A percentile compares a stretch with the other conserved stretches of the same genome.
Conservation (phyloP, 2,329 filamentous ascomycete species). For the Cladosporium sp. region DNA sequence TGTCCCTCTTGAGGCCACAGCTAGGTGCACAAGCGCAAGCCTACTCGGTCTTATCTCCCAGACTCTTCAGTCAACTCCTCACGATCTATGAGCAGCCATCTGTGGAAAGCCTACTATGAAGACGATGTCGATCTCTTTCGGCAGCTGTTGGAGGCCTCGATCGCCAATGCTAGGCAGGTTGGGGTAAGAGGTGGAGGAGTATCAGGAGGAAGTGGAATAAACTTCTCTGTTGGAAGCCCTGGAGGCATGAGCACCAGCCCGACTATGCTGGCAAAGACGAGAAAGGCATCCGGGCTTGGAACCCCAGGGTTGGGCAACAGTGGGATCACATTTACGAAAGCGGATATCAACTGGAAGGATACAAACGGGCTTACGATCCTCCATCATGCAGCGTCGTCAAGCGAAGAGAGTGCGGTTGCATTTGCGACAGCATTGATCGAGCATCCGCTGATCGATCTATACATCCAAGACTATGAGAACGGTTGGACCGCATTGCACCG, state of each 20-base stretch:
- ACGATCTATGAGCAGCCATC: constrained; percentile 83
- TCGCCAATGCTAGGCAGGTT: constrained; percentile 51
- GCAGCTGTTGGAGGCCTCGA: constrained; percentile 73
- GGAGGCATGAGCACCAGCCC: constrained; percentile 45
- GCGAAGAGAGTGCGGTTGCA: constrained; percentile 60
- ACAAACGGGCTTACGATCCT: constrained; percentile 76
- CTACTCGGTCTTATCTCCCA: constrained; percentile 39
- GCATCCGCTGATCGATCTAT: constrained; percentile 78
- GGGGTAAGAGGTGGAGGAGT: constrained; percentile 32
- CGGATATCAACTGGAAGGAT: constrained; percentile 83
- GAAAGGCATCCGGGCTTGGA: constrained; percentile 22
- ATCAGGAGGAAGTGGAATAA: constrained; percentile 26
- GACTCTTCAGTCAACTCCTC: constrained; percentile 20
- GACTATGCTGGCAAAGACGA: constrained; percentile 32
- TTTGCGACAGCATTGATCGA: constrained; percentile 79
- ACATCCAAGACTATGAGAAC: constrained; percentile 82
- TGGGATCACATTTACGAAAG: constrained; percentile 48
- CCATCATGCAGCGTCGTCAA: constrained; percentile 77
- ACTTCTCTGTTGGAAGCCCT: constrained; percentile 38
- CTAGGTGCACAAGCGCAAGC: constrained; percentile 70
- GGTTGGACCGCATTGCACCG: constrained; percentile 95
- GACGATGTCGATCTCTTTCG: constrained; percentile 96
- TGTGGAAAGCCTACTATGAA: constrained; percentile 96
- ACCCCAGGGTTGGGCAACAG: not conserved
- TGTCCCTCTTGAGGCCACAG: constrained; percentile 80